phyloP scores from a whole-genome alignment of 2,329 filamentous ascomycete genomes.

The Cadophora malorum region DNA sequence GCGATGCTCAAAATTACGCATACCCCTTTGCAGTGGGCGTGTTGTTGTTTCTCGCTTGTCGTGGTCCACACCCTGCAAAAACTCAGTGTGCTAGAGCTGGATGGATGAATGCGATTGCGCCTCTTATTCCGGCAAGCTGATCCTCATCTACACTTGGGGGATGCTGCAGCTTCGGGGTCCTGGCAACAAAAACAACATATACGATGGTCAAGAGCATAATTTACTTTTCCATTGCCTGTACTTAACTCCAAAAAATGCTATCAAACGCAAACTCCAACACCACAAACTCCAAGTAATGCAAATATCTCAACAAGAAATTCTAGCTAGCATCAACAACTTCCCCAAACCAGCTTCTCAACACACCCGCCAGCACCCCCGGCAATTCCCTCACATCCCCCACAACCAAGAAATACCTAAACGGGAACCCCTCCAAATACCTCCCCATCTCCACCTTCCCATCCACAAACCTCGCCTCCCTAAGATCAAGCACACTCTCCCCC shows the following conservation, averaged over 20 bases:
- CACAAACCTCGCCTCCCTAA: slow-evolving; percentile 86
- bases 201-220: not conserved
- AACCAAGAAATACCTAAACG: slow-evolving; percentile 96
- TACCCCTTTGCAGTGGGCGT: no score
- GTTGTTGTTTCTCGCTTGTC: no score
- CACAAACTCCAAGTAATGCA: slow-evolving; percentile 1
- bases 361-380: slow-evolving; percentile 83
- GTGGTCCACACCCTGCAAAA: no score
- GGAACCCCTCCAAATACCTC: slow-evolving; percentile 93
- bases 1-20: no score
- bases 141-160: no score
- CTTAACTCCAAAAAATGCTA: not conserved
- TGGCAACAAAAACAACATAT: not conserved
- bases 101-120: no score
- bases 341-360: slow-evolving; percentile 95
- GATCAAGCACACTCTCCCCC: slow-evolving; percentile 78
- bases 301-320: not conserved
- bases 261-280: not conserved
- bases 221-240: not conserved
- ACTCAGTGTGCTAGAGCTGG: no score
- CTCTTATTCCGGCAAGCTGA: no score
- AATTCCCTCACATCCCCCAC: slow-evolving; percentile 92
- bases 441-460: slow-evolving; percentile 76
- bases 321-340: slow-evolving; percentile 55
- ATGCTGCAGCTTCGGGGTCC: no score